Evolutionary conservation across 805 yeast species (phyloP).

Genomic region (Ogataea corticis): DNA sequence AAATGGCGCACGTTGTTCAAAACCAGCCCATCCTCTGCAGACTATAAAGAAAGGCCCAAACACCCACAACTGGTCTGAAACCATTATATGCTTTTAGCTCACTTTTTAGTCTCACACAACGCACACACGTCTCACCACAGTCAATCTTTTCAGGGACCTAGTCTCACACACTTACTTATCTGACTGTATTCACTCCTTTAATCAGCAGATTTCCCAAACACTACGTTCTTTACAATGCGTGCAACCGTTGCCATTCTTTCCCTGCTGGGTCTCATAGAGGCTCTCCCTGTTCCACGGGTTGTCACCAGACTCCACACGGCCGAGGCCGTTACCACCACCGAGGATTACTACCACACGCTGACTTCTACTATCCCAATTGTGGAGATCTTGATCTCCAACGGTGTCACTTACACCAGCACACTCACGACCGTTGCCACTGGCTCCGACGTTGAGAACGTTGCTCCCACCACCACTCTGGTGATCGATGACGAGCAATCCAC

Average conservation of each 20-base stretch:
- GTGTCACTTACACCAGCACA: conserved; percentile 51
- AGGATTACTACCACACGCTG: conserved; percentile 40
- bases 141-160: background rate
- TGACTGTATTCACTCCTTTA: conserved; percentile 7
- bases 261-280: conserved; percentile 14
- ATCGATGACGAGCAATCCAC: conserved; percentile 10
- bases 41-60: background rate
- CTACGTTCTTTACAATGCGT: conserved; percentile 5
- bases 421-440: conserved; percentile 40
- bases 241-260: conserved; percentile 4
- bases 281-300: conserved; percentile 21
- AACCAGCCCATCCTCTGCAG: background rate
- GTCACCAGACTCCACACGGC: conserved; percentile 34
- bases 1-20: background rate
- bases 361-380: conserved; percentile 54
- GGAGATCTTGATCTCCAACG: conserved; percentile 51
- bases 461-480: conserved; percentile 20
- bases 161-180: conserved; percentile 1
- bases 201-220: background rate
- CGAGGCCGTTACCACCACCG: conserved; percentile 35
- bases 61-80: background rate
- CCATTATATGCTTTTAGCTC: no score
- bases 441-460: conserved; percentile 12
- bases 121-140: background rate
- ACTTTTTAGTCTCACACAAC: background rate